Evolutionary conservation across 129 eudicot species (phyloP), one percentile per base, ranked within the genome.

Genomic region (Saussurea involucrata): DNA sequence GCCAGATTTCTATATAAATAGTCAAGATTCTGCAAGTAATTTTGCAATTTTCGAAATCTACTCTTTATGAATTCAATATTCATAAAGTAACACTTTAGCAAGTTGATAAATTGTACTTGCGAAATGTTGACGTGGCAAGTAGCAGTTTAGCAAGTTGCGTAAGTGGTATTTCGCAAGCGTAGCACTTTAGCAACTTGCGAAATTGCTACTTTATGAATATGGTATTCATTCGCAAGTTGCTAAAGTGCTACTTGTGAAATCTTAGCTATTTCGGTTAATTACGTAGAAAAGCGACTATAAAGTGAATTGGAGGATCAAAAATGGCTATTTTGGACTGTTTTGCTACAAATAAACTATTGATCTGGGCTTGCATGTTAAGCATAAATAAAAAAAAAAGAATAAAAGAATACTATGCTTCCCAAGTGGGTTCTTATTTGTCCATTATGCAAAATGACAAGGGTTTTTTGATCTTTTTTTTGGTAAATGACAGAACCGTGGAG

Each of bases 401-500:
- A 69, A 36, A 34, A 77, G 63, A 72, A 73, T 69, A 71, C 42
- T 53, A 77, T 77, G 80, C 32, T 75, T 53, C 32, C 63, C 75
- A 20, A 67, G 66, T 75, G 63, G 75, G 24, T 49, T 69, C 55
- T 29, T 29, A 31, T 80, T 80, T 49, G 63, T 75, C 53, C 25
- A 28, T 27, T 71, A 49, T 27, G 36, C 49, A 8, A 76, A 34
- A 42, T 80, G 71, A 74, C 77, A 69, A 71, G 0, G 60, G 10
- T 72, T 20, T 27, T 33, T 83, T 69, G 66, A 42, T 6, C 68
- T 72, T 80, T 57, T 57, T 49, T 27, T 76, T 58, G 65, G 75
- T 34, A 71, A 81, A 76, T 87, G 80, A 65, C 87, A 94, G 98
- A 82, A 84, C 73, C 69, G 32, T 60, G 98, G 98, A 73, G 98